Percentiles rank a stretch among this genome's conserved stretches.
Conservation (phyloP, 768 basidiomycete species). For the Hygrocybe punicea region DNA sequence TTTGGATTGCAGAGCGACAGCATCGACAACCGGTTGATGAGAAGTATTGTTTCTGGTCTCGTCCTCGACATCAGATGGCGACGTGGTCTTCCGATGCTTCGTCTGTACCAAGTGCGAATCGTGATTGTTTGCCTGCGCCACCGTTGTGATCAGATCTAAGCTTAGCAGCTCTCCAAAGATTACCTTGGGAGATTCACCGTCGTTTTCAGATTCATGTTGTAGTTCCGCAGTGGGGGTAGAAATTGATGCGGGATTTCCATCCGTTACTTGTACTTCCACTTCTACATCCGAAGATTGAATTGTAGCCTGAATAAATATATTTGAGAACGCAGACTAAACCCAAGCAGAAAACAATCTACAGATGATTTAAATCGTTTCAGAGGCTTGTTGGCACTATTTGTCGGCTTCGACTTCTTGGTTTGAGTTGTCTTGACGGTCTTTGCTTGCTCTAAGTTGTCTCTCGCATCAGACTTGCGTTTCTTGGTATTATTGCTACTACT, state of each 20-base stretch:
- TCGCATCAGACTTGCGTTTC: slow-evolving; percentile 14
- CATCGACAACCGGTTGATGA: not conserved
- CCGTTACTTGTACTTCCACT: slow-evolving; percentile 5
- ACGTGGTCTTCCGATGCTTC: too few relatives aligned
- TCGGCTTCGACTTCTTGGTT: not conserved
- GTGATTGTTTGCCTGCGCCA: too few relatives aligned
- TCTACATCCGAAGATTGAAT: slow-evolving; percentile 41
- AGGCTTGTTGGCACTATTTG: not conserved
- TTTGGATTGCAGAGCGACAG: not conserved
- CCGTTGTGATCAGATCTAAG: too few relatives aligned
- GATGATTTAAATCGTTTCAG: slow-evolving; percentile 37
- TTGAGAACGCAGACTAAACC: not conserved
- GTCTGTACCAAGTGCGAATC: too few relatives aligned
- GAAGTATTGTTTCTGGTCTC: not conserved
- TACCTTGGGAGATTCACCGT: not conserved
- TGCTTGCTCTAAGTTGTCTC: not conserved
- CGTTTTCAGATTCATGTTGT: not conserved
- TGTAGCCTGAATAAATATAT: slow-evolving; percentile 20
- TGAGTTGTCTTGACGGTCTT: not conserved
- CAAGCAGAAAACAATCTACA: slow-evolving; percentile 22
- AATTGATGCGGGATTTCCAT: not conserved
- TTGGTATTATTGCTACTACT: slow-evolving; percentile 10
- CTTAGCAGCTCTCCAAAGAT: too few relatives aligned
- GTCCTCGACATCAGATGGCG: not conserved
- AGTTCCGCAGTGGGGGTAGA: not conserved